These are phyloP conservation scores for Dovyalis caffra DNA, from an alignment of 345 rosid genomes.

Conservation along the genomic window DNA sequence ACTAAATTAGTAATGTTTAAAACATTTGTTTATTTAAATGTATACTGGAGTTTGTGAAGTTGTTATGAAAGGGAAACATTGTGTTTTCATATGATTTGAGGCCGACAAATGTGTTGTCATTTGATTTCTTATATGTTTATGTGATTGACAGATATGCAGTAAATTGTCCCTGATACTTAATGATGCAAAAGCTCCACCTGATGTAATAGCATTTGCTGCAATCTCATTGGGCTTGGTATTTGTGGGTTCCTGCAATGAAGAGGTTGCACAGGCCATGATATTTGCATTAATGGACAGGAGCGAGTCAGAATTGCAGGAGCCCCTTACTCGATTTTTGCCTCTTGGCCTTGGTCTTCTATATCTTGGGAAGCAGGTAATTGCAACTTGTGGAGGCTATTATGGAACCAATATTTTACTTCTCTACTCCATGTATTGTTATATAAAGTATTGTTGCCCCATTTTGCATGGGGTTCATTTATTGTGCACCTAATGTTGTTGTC, in stretches of 20 bases:
- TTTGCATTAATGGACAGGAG: slow-evolving; percentile 83
- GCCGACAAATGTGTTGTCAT: background rate
- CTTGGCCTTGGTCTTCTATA: slow-evolving; percentile 95
- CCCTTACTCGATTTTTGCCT: slow-evolving; percentile 78
- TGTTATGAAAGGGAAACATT: background rate
- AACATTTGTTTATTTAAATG: background rate
- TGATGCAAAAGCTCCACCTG: slow-evolving; percentile 73
- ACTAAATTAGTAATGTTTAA: background rate
- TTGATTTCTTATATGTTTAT: background rate
- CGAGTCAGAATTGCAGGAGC: slow-evolving; percentile 78
- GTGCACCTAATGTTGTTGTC: background rate
- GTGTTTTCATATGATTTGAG: background rate
- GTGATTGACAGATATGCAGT: slow-evolving; percentile 52
- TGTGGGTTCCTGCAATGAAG: slow-evolving; percentile 96
- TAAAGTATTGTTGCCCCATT: background rate
- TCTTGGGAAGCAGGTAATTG: slow-evolving; percentile 90
- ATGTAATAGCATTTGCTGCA: slow-evolving; percentile 83
- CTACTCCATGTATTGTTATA: background rate
- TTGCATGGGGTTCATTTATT: background rate
- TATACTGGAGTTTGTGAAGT: background rate
- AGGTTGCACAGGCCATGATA: slow-evolving; percentile 87
- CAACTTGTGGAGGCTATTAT: background rate
- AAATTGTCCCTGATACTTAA: slow-evolving; percentile 63
- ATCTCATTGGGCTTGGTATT: slow-evolving; percentile 87
- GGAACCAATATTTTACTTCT: background rate